Conservation (phyloP, 2,329 filamentous ascomycete genomes). For the Diaporthe vexans region DNA sequence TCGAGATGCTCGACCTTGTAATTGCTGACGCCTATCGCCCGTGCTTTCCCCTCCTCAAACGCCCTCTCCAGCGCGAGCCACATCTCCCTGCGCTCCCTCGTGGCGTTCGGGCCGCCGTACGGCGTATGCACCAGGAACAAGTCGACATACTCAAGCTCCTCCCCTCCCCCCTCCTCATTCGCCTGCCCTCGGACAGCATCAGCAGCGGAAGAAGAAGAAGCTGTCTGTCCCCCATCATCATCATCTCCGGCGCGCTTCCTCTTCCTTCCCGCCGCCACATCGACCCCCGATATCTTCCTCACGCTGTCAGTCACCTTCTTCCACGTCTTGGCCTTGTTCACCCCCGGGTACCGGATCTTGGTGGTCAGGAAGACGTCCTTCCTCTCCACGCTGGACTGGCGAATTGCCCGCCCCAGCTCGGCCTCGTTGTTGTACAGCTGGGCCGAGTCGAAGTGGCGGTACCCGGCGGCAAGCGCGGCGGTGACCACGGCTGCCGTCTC, state of each 20-base stretch:
- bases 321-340: constrained; percentile 23
- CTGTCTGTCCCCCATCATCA: accelerated
- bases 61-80: constrained; percentile 32
- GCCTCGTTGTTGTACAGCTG: constrained; percentile 37
- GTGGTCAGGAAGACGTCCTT: constrained; percentile 32
- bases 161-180: not conserved
- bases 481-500: not conserved
- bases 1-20: constrained; percentile 33
- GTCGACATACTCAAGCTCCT: constrained; percentile 32
- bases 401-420: constrained; percentile 13
- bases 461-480: constrained; percentile 1
- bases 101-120: constrained; percentile 14
- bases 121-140: constrained; percentile 35
- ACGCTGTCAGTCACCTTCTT: constrained; percentile 17
- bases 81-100: constrained; percentile 24
- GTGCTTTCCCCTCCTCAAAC: constrained; percentile 14
- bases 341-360: constrained; percentile 31
- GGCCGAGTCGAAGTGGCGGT: constrained; percentile 33
- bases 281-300: not conserved
- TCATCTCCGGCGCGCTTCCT: not conserved
- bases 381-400: not conserved
- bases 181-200: not conserved
- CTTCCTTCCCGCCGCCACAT: not conserved
- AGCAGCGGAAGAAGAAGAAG: not conserved
- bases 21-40: constrained; percentile 28